These are phyloP conservation scores for Aspergillus sergii DNA, from an alignment of 2,329 filamentous ascomycete species.

Conservation along the genomic window DNA sequence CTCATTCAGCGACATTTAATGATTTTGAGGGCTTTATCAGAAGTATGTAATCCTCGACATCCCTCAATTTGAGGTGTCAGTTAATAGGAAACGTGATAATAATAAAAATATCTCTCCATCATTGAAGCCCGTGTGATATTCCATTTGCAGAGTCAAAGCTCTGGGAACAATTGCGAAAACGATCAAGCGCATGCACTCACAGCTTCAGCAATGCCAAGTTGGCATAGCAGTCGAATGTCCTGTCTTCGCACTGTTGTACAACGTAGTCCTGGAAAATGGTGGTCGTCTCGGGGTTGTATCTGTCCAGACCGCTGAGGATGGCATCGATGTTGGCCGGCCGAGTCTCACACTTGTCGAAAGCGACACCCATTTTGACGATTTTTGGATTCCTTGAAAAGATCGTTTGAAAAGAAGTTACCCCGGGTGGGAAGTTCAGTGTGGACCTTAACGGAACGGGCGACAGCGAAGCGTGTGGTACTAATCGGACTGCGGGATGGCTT, in stretches of 20 bases:
- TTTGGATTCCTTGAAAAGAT: neutral
- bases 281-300: constrained; percentile 98
- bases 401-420: constrained; percentile 1
- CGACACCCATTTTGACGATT: constrained; percentile 34
- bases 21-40: constrained; percentile 56
- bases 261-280: constrained; percentile 93
- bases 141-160: constrained; percentile 5
- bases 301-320: constrained; percentile 95
- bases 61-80: constrained; percentile 64
- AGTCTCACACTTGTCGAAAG: constrained; percentile 87
- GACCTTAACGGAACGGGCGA: constrained; percentile 12
- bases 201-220: constrained; percentile 95
- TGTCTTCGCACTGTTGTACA: constrained; percentile 88
- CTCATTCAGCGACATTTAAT: neutral
- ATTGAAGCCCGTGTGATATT: constrained; percentile 41
- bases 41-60: constrained; percentile 71
- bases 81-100: constrained; percentile 97
- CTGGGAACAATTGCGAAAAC: constrained; percentile 5
- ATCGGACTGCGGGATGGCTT: constrained; percentile 13
- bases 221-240: constrained; percentile 93
- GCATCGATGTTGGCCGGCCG: constrained; percentile 87
- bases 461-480: constrained; percentile 4
- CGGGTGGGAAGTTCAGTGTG: constrained; percentile 6
- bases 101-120: constrained; percentile 68
- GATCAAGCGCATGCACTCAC: constrained; percentile 57